Conservation (phyloP, 257 asterid genomes). For the Nyctanthes arbortristis region DNA sequence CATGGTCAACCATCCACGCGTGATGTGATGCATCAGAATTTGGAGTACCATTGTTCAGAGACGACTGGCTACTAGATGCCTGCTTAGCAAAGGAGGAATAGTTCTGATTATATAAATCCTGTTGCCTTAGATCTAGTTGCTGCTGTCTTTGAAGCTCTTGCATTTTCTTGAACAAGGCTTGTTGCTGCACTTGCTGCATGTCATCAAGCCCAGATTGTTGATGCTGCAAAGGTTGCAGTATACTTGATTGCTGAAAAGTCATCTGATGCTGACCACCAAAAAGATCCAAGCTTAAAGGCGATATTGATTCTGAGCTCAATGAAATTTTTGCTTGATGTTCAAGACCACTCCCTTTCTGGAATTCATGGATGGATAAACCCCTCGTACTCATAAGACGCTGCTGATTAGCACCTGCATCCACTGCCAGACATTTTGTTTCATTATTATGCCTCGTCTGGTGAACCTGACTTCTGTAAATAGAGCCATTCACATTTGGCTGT, state of each 20-base stretch:
- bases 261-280: conserved; percentile 89
- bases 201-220: conserved; percentile 68
- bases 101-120: conserved; percentile 45
- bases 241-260: conserved; percentile 65
- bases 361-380: conserved; percentile 55
- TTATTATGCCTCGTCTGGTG: conserved; percentile 60
- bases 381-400: conserved; percentile 42
- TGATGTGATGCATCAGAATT: conserved; percentile 48
- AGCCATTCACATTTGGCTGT: conserved; percentile 63
- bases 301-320: conserved; percentile 48
- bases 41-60: conserved; percentile 44
- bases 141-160: conserved; percentile 80
- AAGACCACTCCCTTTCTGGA: conserved; percentile 54
- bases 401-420: conserved; percentile 60
- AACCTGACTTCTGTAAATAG: conserved; percentile 57
- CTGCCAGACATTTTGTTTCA: conserved; percentile 60
- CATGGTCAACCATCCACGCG: conserved; percentile 53
- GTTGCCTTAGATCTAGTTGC: conserved; percentile 56
- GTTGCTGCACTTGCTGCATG: conserved; percentile 80
- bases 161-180: conserved; percentile 67
- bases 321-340: conserved; percentile 59
- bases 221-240: conserved; percentile 63
- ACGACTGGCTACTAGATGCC: conserved; percentile 59
- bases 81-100: conserved; percentile 45
- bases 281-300: conserved; percentile 78